phyloP scores from a whole-genome alignment of 2,329 filamentous ascomycete genomes.

The Teratosphaeria epicoccoides region DNA sequence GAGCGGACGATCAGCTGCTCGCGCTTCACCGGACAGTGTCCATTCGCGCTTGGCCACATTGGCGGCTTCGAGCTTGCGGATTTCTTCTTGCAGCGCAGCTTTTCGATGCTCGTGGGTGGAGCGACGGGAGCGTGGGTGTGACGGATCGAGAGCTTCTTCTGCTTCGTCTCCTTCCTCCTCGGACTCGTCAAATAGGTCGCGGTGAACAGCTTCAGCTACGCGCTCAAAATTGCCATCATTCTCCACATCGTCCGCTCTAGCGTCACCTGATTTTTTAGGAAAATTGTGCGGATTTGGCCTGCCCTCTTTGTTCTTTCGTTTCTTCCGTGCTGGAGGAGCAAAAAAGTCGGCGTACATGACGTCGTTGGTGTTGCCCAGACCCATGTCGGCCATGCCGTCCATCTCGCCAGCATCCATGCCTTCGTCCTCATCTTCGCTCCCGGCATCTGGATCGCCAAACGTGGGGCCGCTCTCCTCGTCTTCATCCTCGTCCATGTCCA shows the following conservation, averaged over 20 bases:
- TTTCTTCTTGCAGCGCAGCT: constrained; percentile 78
- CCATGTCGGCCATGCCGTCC: constrained; percentile 42
- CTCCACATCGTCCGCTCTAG: constrained; percentile 27
- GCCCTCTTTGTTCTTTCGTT: constrained; percentile 42
- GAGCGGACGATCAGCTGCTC: constrained; percentile 66
- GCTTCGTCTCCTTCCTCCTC: constrained; percentile 51
- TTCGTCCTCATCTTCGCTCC: constrained; percentile 48
- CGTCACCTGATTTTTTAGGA: constrained; percentile 26
- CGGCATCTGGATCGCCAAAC: constrained; percentile 70
- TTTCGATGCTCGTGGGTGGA: constrained; percentile 82
- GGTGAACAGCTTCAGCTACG: constrained; percentile 75
- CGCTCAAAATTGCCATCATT: constrained; percentile 61
- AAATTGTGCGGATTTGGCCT: constrained; percentile 46
- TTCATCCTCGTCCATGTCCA: constrained; percentile 45
- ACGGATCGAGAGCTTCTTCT: constrained; percentile 47
- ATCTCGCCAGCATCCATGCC: constrained; percentile 46
- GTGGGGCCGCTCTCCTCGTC: constrained; percentile 70
- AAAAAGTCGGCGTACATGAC: constrained; percentile 92
- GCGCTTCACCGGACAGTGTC: constrained; percentile 80
- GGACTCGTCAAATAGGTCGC: constrained; percentile 82
- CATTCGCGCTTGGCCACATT: constrained; percentile 85
- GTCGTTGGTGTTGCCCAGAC: constrained; percentile 67
- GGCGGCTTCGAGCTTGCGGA: constrained; percentile 77
- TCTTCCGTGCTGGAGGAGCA: constrained; percentile 68
- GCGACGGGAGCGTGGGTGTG: constrained; percentile 59